Base-by-base conservation (phyloP, 2,329 filamentous ascomycete genomes). In the Chaetomiaceae sp. region DNA sequence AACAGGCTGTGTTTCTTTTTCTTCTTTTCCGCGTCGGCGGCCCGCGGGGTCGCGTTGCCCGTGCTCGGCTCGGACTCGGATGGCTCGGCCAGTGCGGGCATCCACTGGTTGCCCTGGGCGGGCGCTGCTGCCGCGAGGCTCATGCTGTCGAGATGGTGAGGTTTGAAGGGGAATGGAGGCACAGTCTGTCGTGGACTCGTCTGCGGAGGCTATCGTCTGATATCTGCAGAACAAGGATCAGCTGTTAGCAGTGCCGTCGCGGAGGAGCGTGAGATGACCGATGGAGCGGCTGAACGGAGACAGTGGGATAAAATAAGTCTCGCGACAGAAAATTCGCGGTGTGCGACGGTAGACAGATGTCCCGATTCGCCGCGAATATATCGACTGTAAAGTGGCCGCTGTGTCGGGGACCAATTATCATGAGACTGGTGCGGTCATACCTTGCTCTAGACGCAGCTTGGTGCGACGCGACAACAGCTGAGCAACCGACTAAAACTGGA, bases 1-100 rank as follows among this genome's bases (percentile, higher is more conserved):
- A 84, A 85, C 25, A 85, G 70, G 55, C 76, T 75, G 59, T 80
- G 74, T 69, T 80, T 84, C 68, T 80, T 79, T 51, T 65, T 65
- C 61, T 71, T 71, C 25, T 68, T 64, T 20, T 63, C 61, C 25
- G 60, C 61, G 17, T 62, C 61, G 7, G 63, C 63, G 33, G 63
- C 57, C n/a, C 66, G 65, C 20, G 69, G 66, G 48, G 68, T 70
- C 51, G 69, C 67, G 57, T 70, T 67, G 53, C 62, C 63, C 33
- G 59, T 47, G 47, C 19, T 31, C 25, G 54, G 45, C 40, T 61
- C 43, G 22, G 62, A 49, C 34, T 61, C 61, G 46, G 63, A 56
- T 6, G 59, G 63, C 42, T 66, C 63, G 45, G 61, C 58, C 50
- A 63, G 55, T 27, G 62, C 62, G 42, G 66, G 63, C n/a, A 66